phyloP scores from a whole-genome alignment of 202 grass and related monocot species.

The Setaria viridis region DNA sequence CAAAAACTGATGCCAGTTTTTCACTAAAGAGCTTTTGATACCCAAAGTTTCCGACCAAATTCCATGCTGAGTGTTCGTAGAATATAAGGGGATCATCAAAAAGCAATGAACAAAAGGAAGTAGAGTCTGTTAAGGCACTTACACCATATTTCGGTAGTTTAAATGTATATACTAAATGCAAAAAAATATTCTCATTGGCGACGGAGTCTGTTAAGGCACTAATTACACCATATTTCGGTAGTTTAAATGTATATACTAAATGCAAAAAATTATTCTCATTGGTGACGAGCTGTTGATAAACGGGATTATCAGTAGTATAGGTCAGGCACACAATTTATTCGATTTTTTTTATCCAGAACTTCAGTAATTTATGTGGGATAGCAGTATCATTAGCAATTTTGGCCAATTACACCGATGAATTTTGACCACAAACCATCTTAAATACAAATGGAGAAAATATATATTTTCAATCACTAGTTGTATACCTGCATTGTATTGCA shows the following conservation, averaged over 20 bases:
- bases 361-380: no score
- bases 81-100: neutral
- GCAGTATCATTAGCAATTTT: no score
- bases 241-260: neutral
- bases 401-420: no score
- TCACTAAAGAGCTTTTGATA: slow-evolving; percentile 7
- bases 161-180: neutral
- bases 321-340: no score
- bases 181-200: no score
- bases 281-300: no score
- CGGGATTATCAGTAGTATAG: no score
- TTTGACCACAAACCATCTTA: no score
- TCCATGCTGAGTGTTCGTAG: slow-evolving; percentile 17
- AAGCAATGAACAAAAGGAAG: neutral
- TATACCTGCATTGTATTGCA: no score
- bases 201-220: neutral
- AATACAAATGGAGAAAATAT: no score
- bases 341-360: no score
- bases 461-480: no score
- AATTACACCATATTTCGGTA: neutral
- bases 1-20: neutral
- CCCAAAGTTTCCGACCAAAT: slow-evolving; percentile 37
- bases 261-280: neutral
- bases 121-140: neutral
- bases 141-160: neutral